phyloP scores from a whole-genome alignment of 345 rosid species.

The Nasturtium officinale region DNA sequence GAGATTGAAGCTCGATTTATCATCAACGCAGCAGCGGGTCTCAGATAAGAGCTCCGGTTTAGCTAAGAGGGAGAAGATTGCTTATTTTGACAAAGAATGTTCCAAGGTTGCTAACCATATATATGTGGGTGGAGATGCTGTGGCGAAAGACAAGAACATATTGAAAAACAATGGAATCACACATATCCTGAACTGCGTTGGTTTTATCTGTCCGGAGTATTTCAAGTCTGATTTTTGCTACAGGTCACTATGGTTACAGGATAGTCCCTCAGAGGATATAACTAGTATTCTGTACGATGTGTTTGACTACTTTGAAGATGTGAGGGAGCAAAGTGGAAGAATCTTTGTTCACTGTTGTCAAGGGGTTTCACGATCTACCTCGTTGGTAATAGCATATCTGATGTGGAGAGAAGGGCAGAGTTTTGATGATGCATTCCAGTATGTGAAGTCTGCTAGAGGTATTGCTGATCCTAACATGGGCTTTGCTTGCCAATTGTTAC shows the following conservation, averaged over 20 bases:
- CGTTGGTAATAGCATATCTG: constrained; percentile 93
- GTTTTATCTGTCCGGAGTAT: constrained; percentile 97
- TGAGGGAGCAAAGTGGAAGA: constrained; percentile 86
- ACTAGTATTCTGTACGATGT: constrained; percentile 97
- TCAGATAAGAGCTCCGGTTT: constrained; percentile 72
- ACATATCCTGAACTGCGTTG: constrained; percentile 93
- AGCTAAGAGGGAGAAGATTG: constrained; percentile 89
- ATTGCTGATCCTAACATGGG: constrained; percentile 99
- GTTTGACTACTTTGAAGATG: constrained; percentile 99
- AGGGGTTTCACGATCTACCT: constrained; percentile 98
- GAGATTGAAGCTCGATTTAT: constrained; percentile 91
- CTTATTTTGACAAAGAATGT: constrained; percentile 92
- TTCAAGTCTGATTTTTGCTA: constrained; percentile 86
- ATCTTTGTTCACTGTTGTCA: constrained; percentile 98
- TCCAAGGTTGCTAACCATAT: constrained; percentile 96
- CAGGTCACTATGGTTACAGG: constrained; percentile 97
- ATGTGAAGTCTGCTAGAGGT: constrained; percentile 94
- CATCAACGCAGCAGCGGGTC: constrained; percentile 61
- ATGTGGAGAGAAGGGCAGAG: constrained; percentile 99
- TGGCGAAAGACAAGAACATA: constrained; percentile 82
- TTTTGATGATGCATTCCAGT: constrained; percentile 97
- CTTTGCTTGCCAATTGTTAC: constrained; percentile 95
- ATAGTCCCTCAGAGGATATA: constrained; percentile 97
- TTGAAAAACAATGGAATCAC: constrained; percentile 84
- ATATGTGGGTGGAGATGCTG: constrained; percentile 97